Evolutionary conservation across 192 early-diverging fungal species (phyloP), one percentile per base, ranked within the genome.

Genomic region (Spizellomyces punctatus): DNA sequence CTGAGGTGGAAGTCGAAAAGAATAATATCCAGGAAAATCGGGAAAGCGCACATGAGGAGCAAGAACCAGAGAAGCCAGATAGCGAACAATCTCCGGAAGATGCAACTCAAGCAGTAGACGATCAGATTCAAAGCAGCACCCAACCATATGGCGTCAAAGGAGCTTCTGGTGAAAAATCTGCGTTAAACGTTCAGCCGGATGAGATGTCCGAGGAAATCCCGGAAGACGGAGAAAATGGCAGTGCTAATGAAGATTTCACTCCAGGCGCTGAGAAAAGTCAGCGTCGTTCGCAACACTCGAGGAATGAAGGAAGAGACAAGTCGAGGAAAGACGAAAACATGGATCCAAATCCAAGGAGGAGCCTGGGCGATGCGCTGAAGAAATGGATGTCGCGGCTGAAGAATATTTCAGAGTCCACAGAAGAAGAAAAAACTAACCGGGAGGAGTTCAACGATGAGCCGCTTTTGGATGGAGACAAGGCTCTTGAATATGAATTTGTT

Each of bases 361-460:
- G 91, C 55, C 76, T 99, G 44, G 97, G 95, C 19, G 94, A 97
- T 74, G 94, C 95, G 14, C 80, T 95, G 60, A 91, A 96, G 77
- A 92, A 93, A 74, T 99, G 96, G 96, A 91, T 90, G 77, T 89
- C 92, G 36, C 86, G 95, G 17, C 79, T 99, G 22, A 83, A 92
- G 59, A 82, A 90, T 71, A 75, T 95, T 36, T 80, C 86, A 62
- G 92, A 92, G 67, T 79, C 80, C 16, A 48, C 63, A 17, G 17
- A 73, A 6, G 86, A 89, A 4, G 76, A 85, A 45, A 81, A 90
- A 73, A 46, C 69, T 73, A 42, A 41, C 7, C 36, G 61, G 63
- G 27, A 36, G 27, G 5, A 47, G 66, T 56, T 36, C 27, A 69
- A 78, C 17, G 61, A 67, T 16, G 43, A 69, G 21, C 48, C 46